phyloP scores from a whole-genome alignment of 768 basidiomycete genomes.

The Panellus pusillus region DNA sequence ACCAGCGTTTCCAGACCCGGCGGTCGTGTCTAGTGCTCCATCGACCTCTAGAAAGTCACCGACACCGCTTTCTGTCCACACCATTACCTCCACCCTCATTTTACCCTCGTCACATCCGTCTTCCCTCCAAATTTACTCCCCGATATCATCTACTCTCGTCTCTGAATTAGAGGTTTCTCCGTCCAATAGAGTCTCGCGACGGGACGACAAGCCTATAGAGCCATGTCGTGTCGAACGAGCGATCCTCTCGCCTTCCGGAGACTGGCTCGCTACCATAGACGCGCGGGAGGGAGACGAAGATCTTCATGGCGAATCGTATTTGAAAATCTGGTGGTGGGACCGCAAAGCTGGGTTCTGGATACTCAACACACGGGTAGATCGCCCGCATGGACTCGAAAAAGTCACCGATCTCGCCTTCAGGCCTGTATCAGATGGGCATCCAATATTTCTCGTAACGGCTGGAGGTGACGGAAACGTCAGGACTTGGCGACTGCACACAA shows the following conservation, averaged over 20 bases:
- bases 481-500: constrained; percentile 67
- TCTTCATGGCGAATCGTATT: constrained; percentile 67
- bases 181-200: constrained; percentile 84
- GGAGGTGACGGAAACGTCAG: constrained; percentile 78
- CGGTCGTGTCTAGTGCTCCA: constrained; percentile 27
- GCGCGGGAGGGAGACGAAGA: constrained; percentile 63
- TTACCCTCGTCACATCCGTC: constrained; percentile 94
- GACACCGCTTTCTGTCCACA: constrained; percentile 77
- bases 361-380: constrained; percentile 87
- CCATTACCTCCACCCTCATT: constrained; percentile 70
- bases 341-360: constrained; percentile 58
- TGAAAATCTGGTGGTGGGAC: constrained; percentile 93
- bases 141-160: constrained; percentile 63
- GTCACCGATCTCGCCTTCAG: constrained; percentile 73
- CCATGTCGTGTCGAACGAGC: constrained; percentile 73
- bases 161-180: constrained; percentile 92
- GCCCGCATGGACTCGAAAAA: constrained; percentile 71
- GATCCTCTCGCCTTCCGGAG: constrained; percentile 63
- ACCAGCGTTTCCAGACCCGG: constrained; percentile 30
- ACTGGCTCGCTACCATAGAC: constrained; percentile 95
- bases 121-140: constrained; percentile 90
- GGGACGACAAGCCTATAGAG: constrained; percentile 75
- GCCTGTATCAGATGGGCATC: constrained; percentile 37
- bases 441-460: constrained; percentile 63
- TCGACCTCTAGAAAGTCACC: constrained; percentile 41